Evolutionary conservation across 2,329 filamentous ascomycete species (phyloP).

Genomic region (Fusarium longipes): DNA sequence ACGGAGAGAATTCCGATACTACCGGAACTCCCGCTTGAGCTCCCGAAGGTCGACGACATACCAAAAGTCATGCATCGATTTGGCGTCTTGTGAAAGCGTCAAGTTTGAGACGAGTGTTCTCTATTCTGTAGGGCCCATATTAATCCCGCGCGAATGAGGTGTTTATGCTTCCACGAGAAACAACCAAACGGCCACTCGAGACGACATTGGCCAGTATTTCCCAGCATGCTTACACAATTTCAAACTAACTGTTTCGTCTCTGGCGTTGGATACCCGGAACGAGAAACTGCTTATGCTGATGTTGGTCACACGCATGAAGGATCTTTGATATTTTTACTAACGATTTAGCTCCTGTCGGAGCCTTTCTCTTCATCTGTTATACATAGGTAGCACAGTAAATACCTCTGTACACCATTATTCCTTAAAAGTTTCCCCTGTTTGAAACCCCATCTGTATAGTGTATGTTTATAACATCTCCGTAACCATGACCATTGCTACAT

Average conservation of each 20-base stretch:
- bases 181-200: not conserved
- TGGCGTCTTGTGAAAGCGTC: not conserved
- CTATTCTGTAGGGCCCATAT: conserved; percentile 17
- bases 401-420: conserved; percentile 24
- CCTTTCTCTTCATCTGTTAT: conserved; percentile 12
- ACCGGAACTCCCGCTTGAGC: conserved; percentile 9
- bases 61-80: not conserved
- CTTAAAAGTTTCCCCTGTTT: conserved; percentile 23
- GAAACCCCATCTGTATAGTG: conserved; percentile 6
- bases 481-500: conserved; percentile 18
- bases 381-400: conserved; percentile 12
- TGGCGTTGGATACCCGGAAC: conserved; percentile 8
- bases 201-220: conserved; percentile 10
- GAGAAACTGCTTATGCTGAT: conserved; percentile 11
- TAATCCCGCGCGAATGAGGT: conserved; percentile 34
- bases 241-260: conserved; percentile 10
- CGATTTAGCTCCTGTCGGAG: conserved; percentile 2
- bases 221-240: conserved; percentile 16
- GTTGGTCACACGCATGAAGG: conserved; percentile 22
- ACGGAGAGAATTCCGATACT: conserved; percentile 35
- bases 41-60: not conserved
- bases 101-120: not conserved
- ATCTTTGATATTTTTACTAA: not conserved
- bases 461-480: conserved; percentile 26
- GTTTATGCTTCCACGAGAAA: conserved; percentile 4